Conservation (phyloP, 257 asterid species). For the Solanum chaucha region DNA sequence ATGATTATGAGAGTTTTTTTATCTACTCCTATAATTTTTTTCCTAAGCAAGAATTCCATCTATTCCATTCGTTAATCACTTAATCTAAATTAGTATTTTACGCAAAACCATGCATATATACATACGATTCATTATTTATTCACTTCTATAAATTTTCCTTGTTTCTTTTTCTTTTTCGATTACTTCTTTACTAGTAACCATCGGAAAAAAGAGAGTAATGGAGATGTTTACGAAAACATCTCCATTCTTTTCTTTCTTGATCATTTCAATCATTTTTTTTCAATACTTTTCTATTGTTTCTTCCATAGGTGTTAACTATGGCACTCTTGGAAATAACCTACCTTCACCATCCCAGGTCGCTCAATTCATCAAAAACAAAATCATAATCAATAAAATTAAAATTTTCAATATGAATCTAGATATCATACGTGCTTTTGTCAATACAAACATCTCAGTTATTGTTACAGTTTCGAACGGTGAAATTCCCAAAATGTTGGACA, state of each 20-base stretch:
- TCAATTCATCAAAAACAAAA: constrained; percentile 51
- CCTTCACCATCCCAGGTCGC: constrained; percentile 75
- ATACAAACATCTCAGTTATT: constrained; percentile 59
- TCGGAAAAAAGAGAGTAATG: not conserved
- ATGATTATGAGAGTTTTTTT: too few species aligned
- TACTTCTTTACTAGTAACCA: not conserved
- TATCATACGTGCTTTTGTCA: constrained; percentile 66
- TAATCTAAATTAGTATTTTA: too few species aligned
- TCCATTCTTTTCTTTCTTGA: constrained; percentile 10
- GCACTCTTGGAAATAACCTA: constrained; percentile 77
- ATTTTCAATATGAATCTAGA: constrained; percentile 68
- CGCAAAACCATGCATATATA: not conserved
- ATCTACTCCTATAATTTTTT: too few species aligned
- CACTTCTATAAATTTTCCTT: not conserved
- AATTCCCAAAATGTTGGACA: constrained; percentile 44
- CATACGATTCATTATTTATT: not conserved
- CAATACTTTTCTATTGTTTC: constrained; percentile 17
- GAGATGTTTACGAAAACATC: not conserved
- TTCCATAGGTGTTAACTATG: constrained; percentile 84
- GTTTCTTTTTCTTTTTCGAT: too few species aligned
- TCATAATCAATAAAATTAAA: constrained; percentile 65
- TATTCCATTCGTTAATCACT: too few species aligned
- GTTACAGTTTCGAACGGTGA: constrained; percentile 75
- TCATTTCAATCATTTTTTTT: constrained; percentile 9
- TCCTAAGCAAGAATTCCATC: not conserved